A percentile compares a stretch with the other conserved stretches of the same genome.
Conservation (phyloP, 371 early-diverging fungal genomes). For the Batkoa obscura region DNA sequence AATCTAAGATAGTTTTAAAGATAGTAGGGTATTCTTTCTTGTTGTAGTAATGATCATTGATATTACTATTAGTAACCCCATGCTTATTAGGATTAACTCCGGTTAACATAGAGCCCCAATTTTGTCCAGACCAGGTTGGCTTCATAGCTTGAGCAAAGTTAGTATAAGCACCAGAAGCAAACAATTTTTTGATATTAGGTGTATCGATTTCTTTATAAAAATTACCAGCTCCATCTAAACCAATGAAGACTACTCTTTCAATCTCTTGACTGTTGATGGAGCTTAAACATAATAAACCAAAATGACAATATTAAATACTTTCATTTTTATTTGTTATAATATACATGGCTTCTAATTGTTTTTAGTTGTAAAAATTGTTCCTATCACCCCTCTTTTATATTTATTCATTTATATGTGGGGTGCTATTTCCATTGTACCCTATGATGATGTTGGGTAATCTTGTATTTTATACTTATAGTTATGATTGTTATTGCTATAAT, state of each 20-base stretch:
- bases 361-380: no score
- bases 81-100: constrained; percentile 8
- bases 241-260: neutral
- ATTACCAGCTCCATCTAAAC: constrained; percentile 2
- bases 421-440: no score
- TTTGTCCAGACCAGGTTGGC: constrained; percentile 8
- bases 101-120: constrained; percentile 9
- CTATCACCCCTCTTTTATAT: no score
- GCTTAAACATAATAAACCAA: no score
- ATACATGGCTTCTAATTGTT: no score
- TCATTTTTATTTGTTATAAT: no score
- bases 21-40: constrained; percentile 7
- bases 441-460: no score
- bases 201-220: neutral
- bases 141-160: neutral
- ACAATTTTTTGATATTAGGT: neutral
- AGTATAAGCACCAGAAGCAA: neutral
- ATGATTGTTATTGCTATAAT: no score
- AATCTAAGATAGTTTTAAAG: constrained; percentile 4
- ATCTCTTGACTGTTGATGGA: neutral
- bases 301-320: no score
- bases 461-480: no score
- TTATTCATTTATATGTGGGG: no score
- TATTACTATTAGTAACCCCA: constrained; percentile 5
- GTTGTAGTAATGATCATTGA: constrained; percentile 3